phyloP scores from a whole-genome alignment of 1,139 yeast genomes.

The Candida gigantensis region DNA sequence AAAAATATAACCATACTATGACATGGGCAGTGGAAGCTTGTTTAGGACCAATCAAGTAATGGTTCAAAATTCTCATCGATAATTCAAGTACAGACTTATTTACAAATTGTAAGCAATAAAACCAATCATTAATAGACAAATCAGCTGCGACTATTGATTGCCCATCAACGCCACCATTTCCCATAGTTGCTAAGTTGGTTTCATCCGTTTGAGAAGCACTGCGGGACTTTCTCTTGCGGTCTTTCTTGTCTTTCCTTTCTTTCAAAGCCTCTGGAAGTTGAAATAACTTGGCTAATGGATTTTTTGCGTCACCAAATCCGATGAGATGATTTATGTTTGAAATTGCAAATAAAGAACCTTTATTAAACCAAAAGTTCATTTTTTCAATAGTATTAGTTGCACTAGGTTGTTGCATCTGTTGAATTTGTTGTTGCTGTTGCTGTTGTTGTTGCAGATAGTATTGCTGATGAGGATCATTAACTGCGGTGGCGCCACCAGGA shows the following conservation, averaged over 20 bases:
- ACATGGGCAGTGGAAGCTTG: slow-evolving; percentile 71
- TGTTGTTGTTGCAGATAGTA: slow-evolving; percentile 23
- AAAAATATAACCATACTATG: slow-evolving; percentile 69
- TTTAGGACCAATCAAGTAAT: slow-evolving; percentile 68
- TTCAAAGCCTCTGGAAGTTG: slow-evolving; percentile 69
- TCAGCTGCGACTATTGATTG: slow-evolving; percentile 43
- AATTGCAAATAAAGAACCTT: slow-evolving; percentile 72
- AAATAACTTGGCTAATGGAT: slow-evolving; percentile 74
- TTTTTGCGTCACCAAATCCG: slow-evolving; percentile 74
- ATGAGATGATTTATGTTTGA: slow-evolving; percentile 72
- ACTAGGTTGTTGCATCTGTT: slow-evolving; percentile 19
- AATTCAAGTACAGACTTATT: slow-evolving; percentile 68
- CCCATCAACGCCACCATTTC: slow-evolving; percentile 25
- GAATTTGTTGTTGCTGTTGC: slow-evolving; percentile 17
- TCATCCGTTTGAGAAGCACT: slow-evolving; percentile 21
- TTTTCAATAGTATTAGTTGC: slow-evolving; percentile 50
- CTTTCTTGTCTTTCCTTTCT: slow-evolving; percentile 72
- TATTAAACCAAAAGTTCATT: slow-evolving; percentile 72
- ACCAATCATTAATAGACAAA: slow-evolving; percentile 59
- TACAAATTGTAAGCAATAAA: slow-evolving; percentile 51
- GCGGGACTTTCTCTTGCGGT: slow-evolving; percentile 55
- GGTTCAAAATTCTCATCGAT: slow-evolving; percentile 62
- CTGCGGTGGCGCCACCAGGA: slow-evolving; percentile 27
- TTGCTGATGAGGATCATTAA: slow-evolving; percentile 32
- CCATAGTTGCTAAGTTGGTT: slow-evolving; percentile 7